Base-by-base conservation (phyloP, 495 filamentous ascomycete genomes). In the Glonium stellatum region DNA sequence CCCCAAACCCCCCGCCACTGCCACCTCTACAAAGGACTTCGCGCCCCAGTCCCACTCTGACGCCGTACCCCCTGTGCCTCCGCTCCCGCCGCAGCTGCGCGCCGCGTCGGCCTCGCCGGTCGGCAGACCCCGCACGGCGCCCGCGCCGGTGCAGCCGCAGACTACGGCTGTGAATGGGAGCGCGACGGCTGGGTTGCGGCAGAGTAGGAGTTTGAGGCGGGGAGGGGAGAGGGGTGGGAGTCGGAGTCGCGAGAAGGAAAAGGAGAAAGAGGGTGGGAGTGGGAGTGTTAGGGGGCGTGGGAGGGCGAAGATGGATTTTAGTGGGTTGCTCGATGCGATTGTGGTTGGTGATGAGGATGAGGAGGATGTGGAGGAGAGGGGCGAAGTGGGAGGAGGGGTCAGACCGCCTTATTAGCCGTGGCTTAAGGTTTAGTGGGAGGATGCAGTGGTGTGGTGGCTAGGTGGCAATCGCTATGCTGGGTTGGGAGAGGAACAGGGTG, bases 281-380 rank as follows among this genome's bases (percentile, higher is more conserved):
- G 42, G 54, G 18, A 25, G 44, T 31, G 19, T 41, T n/a, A 19
- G 48, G 18, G 37, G 18, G 52, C 12, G 44, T 19, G 19, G 23
- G 59, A 50, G 19, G 35, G 54, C 15, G 4, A 62, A 23, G 55
- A 61, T 56, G 34, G 65, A 68, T 58, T 68, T 68, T 53, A 57
- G 51, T 21, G 62, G 61, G 10, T 65, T 68, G 46, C 51, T 68
- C 57, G 58, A 62, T 59, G 60, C 61, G 31, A 68, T 68, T 62
- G 65, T 54, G 27, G 58, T 55, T 42, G 59, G 53, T 2, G 61
- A 61, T 58, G 57, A 50, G 22, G 60, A 55, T 15, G 55, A 59
- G 41, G 54, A 47, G 5, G 58, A 54, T 6, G 36, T 10, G 53
- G 18, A 9, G 11, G 31, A 39, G 11, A 31, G 13, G n/a, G 41